Evolutionary conservation across 345 rosid genomes (phyloP).

Genomic region (Citrus glauca): DNA sequence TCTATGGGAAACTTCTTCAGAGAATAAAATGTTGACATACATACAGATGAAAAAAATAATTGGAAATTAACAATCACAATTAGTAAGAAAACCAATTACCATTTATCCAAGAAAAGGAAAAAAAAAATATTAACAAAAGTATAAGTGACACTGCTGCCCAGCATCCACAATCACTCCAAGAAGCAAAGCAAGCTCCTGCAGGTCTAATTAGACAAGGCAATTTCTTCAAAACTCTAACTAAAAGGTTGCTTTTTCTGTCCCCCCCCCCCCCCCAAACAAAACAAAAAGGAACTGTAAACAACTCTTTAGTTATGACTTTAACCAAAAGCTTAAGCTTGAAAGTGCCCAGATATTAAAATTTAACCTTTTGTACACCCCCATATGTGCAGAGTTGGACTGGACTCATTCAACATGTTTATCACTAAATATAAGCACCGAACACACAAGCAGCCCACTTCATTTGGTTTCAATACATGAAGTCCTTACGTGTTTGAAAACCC

Average conservation of each 20-base stretch:
- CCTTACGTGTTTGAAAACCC: constrained; percentile 98
- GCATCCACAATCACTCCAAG: neutral
- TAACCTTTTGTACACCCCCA: neutral
- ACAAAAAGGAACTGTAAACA: neutral
- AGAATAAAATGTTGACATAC: neutral
- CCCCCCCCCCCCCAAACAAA: too few species aligned
- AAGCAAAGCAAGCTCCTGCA: neutral
- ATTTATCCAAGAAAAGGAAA: neutral
- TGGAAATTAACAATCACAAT: neutral
- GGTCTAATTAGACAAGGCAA: neutral
- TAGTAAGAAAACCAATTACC: neutral
- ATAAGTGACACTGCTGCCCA: neutral
- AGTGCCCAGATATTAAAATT: neutral
- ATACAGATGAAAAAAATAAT: neutral
- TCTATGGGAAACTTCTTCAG: constrained; percentile 1
- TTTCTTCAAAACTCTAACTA: neutral
- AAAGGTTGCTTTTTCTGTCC: neutral
- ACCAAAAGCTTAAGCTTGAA: neutral
- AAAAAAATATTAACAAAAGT: neutral
- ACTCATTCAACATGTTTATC: too few species aligned
- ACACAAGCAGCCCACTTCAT: too few species aligned
- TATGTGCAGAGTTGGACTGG: neutral
- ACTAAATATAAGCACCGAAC: too few species aligned
- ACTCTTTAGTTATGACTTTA: neutral
- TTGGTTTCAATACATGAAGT: constrained; percentile 3